Conservation (phyloP, 768 basidiomycete species). For the Dioszegia crocea region DNA sequence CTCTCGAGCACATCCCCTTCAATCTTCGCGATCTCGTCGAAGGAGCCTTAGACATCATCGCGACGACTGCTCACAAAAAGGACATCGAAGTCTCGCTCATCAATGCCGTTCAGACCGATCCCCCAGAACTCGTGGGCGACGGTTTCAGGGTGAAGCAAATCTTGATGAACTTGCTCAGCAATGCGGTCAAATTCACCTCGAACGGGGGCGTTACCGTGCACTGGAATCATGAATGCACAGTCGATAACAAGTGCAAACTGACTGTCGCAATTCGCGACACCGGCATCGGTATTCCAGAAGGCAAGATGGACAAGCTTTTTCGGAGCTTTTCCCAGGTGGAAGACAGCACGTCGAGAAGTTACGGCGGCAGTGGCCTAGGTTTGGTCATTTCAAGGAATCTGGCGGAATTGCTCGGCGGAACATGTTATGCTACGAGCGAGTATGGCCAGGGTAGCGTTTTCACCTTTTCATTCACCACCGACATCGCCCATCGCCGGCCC, state of each 20-base stretch:
- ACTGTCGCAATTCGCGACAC: slow-evolving; percentile 32
- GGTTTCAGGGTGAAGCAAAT: slow-evolving; percentile 40
- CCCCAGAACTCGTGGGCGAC: slow-evolving; percentile 35
- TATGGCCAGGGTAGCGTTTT: slow-evolving; percentile 40
- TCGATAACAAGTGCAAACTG: slow-evolving; percentile 14
- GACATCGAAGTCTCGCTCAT: slow-evolving; percentile 35
- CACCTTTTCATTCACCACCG: slow-evolving; percentile 32
- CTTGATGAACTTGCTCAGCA: slow-evolving; percentile 33
- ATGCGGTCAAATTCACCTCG: slow-evolving; percentile 43
- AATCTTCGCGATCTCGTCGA: slow-evolving; percentile 37
- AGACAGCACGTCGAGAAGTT: slow-evolving; percentile 31
- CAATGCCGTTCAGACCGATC: slow-evolving; percentile 28
- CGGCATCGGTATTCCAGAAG: slow-evolving; percentile 39
- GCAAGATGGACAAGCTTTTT: slow-evolving; percentile 40
- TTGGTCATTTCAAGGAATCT: slow-evolving; percentile 38
- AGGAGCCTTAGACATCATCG: slow-evolving; percentile 33
- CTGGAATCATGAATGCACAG: slow-evolving; percentile 18
- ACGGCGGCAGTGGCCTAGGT: slow-evolving; percentile 40
- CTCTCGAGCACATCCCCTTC: slow-evolving; percentile 38
- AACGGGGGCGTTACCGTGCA: slow-evolving; percentile 25
- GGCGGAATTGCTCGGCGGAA: slow-evolving; percentile 35
- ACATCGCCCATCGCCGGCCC: background rate
- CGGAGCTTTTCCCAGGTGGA: slow-evolving; percentile 42
- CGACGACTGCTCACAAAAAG: slow-evolving; percentile 31
- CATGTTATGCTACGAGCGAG: slow-evolving; percentile 31